Conservation (phyloP, 2,329 filamentous ascomycete genomes). For the Aspergillus chevalieri region DNA sequence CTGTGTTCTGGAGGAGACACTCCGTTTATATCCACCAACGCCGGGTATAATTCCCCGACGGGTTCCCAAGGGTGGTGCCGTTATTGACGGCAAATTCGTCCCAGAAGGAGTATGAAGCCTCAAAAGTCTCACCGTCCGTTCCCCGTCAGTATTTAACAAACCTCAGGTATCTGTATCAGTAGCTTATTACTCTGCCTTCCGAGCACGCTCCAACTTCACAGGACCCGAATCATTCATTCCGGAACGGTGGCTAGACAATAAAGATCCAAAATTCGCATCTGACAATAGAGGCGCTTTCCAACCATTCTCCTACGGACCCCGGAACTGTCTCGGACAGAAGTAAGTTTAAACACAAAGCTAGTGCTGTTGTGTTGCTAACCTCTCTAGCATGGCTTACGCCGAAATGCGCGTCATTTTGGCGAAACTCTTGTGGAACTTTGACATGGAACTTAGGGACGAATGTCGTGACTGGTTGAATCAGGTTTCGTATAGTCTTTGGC, state of each 20-base stretch:
- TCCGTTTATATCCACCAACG: conserved; percentile 40
- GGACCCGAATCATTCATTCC: conserved; percentile 8
- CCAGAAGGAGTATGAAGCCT: conserved; percentile 20
- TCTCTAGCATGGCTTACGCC: conserved; percentile 5
- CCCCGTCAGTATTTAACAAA: neutral
- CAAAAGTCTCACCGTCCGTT: neutral
- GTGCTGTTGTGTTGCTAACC: neutral
- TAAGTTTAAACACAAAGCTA: neutral
- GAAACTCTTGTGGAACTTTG: conserved; percentile 4
- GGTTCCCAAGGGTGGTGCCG: conserved; percentile 30
- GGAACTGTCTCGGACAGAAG: conserved; percentile 10
- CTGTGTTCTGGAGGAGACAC: conserved; percentile 36
- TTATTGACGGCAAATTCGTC: conserved; percentile 31
- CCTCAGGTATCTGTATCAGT: neutral
- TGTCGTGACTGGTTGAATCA: conserved; percentile 1
- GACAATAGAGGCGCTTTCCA: conserved; percentile 6
- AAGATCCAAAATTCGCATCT: neutral
- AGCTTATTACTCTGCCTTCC: conserved; percentile 3
- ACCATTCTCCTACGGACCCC: conserved; percentile 6
- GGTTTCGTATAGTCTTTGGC: conserved; percentile 1
- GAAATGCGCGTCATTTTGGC: conserved; percentile 9
- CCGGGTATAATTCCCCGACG: conserved; percentile 27
- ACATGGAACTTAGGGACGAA: neutral
- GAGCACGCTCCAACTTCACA: conserved; percentile 6
- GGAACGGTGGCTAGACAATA: conserved; percentile 5